phyloP scores from a whole-genome alignment of 208 protist species.

The Trypanosoma grayi region DNA sequence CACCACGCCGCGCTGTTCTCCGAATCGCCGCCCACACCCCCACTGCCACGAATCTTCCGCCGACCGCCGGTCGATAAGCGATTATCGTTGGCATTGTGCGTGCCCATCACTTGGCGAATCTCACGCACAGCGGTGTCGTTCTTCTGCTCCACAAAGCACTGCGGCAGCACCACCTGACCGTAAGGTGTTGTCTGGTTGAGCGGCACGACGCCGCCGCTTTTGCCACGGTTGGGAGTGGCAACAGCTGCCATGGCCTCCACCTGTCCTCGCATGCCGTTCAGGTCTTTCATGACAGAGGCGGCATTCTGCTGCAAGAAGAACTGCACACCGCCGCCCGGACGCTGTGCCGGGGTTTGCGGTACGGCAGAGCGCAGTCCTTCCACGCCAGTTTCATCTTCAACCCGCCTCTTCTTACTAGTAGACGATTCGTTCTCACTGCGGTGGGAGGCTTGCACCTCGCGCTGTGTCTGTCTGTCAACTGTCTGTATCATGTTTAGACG shows the following conservation, averaged over 20 bases:
- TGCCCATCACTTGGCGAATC: slow-evolving; percentile 81
- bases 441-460: background rate
- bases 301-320: slow-evolving; percentile 26
- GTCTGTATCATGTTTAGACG: slow-evolving; percentile 50
- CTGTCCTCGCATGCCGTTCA: slow-evolving; percentile 37
- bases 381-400: slow-evolving; percentile 29
- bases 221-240: slow-evolving; percentile 5
- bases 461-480: slow-evolving; percentile 17
- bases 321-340: background rate
- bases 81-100: slow-evolving; percentile 61
- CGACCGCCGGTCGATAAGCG: slow-evolving; percentile 38
- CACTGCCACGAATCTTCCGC: slow-evolving; percentile 31
- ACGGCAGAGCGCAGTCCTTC: slow-evolving; percentile 22
- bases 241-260: slow-evolving; percentile 1
- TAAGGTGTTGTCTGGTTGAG: slow-evolving; percentile 56
- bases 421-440: background rate
- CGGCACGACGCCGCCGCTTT: slow-evolving; percentile 12
- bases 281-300: slow-evolving; percentile 51
- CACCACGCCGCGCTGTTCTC: slow-evolving; percentile 58
- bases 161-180: slow-evolving; percentile 71
- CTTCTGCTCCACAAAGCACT: slow-evolving; percentile 86
- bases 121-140: slow-evolving; percentile 87
- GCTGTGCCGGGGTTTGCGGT: background rate
- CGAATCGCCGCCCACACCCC: slow-evolving; percentile 32
- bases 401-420: slow-evolving; percentile 16